Conservation (phyloP, 306 rosid species). For the Elaeagnus macrophylla region DNA sequence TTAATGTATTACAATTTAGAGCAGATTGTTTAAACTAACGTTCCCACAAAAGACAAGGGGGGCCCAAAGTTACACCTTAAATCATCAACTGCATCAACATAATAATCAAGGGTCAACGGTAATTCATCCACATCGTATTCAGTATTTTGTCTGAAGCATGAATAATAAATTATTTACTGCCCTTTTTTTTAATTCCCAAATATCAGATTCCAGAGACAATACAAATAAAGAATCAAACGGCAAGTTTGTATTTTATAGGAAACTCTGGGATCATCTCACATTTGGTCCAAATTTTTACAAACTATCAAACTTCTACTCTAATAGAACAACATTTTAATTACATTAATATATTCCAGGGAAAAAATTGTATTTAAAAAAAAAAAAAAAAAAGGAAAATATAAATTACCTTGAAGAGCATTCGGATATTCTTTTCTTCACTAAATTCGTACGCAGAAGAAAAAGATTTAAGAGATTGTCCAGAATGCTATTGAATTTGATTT, state of each 20-base stretch:
- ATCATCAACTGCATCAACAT: conserved; percentile 57
- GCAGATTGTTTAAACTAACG: conserved; percentile 17
- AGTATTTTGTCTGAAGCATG: conserved; percentile 19
- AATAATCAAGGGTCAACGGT: conserved; percentile 41
- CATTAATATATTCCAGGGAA: not conserved
- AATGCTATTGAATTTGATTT: conserved; percentile 26
- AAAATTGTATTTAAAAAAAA: not conserved
- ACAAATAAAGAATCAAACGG: conserved; percentile 33
- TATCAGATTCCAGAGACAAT: conserved; percentile 26
- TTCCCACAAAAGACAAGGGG: conserved; percentile 31
- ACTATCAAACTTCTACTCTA: conserved; percentile 63
- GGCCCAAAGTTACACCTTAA: conserved; percentile 36
- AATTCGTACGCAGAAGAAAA: conserved; percentile 22
- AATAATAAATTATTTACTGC: conserved; percentile 13
- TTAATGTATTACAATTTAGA: conserved; percentile 19
- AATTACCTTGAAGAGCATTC: conserved; percentile 22
- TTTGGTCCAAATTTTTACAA: conserved; percentile 68
- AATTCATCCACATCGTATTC: conserved; percentile 22
- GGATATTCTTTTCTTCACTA: conserved; percentile 30
- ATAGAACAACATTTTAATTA: conserved; percentile 15
- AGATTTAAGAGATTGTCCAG: conserved; percentile 19
- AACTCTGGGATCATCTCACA: conserved; percentile 46
- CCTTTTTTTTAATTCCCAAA: conserved; percentile 11
- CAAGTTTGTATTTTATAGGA: conserved; percentile 40
- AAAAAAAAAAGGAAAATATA: not conserved